These are phyloP conservation scores for Cercospora berteroae DNA, from an alignment of 2,329 filamentous ascomycete genomes.

Conservation along the genomic window DNA sequence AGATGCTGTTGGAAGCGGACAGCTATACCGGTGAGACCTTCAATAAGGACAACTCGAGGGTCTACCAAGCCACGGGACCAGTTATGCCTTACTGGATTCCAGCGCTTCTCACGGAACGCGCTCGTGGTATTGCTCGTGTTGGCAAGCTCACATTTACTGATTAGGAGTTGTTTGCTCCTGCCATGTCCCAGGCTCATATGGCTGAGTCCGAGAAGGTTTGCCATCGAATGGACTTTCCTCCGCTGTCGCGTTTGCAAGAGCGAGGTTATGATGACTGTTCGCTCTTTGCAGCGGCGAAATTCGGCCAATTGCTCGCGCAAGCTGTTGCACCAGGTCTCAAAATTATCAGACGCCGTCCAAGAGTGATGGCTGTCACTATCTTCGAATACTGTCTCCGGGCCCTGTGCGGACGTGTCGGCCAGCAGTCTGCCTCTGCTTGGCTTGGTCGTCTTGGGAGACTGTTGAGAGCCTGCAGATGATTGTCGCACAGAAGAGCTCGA, in stretches of 20 bases:
- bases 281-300: conserved; percentile 17
- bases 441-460: background rate
- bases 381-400: conserved; percentile 18
- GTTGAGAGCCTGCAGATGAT: background rate
- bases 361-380: conserved; percentile 24
- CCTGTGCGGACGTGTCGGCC: conserved; percentile 12
- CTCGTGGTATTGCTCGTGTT: background rate
- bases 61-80: conserved; percentile 18
- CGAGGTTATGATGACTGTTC: conserved; percentile 17
- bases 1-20: conserved; percentile 11
- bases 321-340: conserved; percentile 15
- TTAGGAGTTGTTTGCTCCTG: conserved; percentile 18
- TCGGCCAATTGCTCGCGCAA: conserved; percentile 16
- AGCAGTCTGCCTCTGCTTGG: conserved; percentile 12
- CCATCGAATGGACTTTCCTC: conserved; percentile 22
- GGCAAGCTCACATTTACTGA: conserved; percentile 21
- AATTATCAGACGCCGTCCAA: conserved; percentile 22
- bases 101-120: conserved; percentile 11
- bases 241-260: conserved; percentile 19
- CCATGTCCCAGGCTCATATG: conserved; percentile 22
- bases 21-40: conserved; percentile 4
- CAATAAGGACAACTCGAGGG: conserved; percentile 17
- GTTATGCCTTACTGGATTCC: conserved; percentile 18
- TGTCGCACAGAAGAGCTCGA: background rate
- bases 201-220: conserved; percentile 22